Conservation (phyloP, 1,139 yeast genomes). For the Zygotorulaspora mrakii region DNA sequence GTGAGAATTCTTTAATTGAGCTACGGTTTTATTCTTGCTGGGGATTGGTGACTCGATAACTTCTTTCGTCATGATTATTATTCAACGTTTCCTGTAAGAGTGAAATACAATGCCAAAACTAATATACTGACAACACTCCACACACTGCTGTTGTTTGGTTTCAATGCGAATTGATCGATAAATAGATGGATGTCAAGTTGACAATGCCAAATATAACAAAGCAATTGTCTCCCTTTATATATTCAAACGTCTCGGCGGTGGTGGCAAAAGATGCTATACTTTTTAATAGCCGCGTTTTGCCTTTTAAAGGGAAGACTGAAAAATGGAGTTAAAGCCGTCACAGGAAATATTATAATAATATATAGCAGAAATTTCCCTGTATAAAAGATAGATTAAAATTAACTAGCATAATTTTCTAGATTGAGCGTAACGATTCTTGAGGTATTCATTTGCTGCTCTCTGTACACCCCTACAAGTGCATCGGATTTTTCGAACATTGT, state of each 20-base stretch:
- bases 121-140: too few species aligned
- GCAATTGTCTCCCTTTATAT: not conserved
- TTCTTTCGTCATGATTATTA: conserved; percentile 18
- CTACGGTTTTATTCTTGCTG: conserved; percentile 18
- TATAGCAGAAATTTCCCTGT: too few species aligned
- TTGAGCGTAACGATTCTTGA: conserved; percentile 76
- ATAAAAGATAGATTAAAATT: too few species aligned
- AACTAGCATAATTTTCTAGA: conserved; percentile 55
- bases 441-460: conserved; percentile 74
- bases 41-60: conserved; percentile 31
- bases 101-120: conserved; percentile 1
- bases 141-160: too few species aligned
- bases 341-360: too few species aligned
- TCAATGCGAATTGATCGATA: too few species aligned
- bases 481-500: conserved; percentile 85
- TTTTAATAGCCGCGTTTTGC: conserved; percentile 8
- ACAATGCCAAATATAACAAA: not conserved
- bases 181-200: too few species aligned
- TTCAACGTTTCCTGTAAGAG: conserved; percentile 1
- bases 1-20: conserved; percentile 18
- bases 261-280: conserved; percentile 10
- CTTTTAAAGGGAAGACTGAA: not conserved
- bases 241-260: not conserved
- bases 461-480: conserved; percentile 86
- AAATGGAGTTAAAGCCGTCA: too few species aligned